Base-by-base conservation (phyloP, 1,139 yeast genomes). In the Magnusiomyces paraingens region DNA sequence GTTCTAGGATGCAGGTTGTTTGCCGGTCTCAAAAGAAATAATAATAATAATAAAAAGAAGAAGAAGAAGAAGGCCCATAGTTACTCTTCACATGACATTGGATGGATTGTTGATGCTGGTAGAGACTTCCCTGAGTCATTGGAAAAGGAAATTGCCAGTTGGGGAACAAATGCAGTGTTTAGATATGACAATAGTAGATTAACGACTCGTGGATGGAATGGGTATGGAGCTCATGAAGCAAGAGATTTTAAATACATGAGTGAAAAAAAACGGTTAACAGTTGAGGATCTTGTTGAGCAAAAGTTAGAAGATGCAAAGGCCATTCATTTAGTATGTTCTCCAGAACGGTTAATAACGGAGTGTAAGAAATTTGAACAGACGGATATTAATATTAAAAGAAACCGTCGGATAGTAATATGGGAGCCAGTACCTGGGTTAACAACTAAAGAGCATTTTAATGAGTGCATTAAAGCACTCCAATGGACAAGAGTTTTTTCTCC, bases 381-480 rank as follows among this genome's bases (percentile, higher is more conserved):
- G n/a, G n/a, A n/a, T n/a, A n/a, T 26, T 26, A 26, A 8, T 5
- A 26, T 5, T 5, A 8, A 26, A 26, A 8, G 32, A 26, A 26
- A 26, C 32, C 32, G 32, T 8, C 32, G 8, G 1, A 64, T 76
- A 8, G 73, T 80, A 52, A 78, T 87, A 0, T 91, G 91, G 83
- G 98, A 91, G 67, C 97, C 97, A 0, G 79, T 87, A 10, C 97
- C 97, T 0, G 86, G 83, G 55, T 80, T 79, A 22, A 88, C 96
- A 64, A 67, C 67, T 0, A 75, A 80, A 0, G 81, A 75, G 44
- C 76, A 80, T 56, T 71, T 77, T 44, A 64, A 64, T 0, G 66
- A 65, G 0, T 75, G 86, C 53, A 56, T 68, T 0, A 55, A 62
- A 3, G 70, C 82, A 2, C 66, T 87, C 29, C 70, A 73, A 14